These are phyloP conservation scores for Globisporangium rhizosaccharum DNA, from an alignment of 352 stramenopile genomes.

Conservation along the genomic window DNA sequence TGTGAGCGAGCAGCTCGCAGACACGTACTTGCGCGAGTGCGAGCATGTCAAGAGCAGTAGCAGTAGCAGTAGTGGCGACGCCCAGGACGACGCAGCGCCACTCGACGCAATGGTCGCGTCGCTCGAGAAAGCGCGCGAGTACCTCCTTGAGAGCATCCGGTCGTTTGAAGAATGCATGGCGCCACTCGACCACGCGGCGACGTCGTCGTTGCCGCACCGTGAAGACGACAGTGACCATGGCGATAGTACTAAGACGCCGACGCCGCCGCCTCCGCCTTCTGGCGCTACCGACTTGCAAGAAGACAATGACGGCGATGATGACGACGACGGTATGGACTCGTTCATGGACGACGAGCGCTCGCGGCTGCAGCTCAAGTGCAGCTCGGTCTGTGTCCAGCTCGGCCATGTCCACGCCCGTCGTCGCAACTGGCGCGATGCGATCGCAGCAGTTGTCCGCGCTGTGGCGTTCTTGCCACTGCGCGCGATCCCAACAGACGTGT, in stretches of 20 bases:
- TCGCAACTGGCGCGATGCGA: constrained; percentile 29
- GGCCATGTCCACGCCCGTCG: constrained; percentile 31
- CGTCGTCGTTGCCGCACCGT: constrained; percentile 23
- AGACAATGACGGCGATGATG: constrained; percentile 22
- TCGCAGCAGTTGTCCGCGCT: constrained; percentile 41
- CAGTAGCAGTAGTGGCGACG: neutral
- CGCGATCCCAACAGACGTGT: constrained; percentile 27
- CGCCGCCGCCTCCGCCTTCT: neutral
- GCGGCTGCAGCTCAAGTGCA: constrained; percentile 71
- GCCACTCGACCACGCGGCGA: constrained; percentile 14
- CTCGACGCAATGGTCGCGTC: constrained; percentile 9
- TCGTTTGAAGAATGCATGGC: constrained; percentile 67
- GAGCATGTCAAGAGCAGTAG: constrained; percentile 13
- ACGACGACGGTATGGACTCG: constrained; percentile 34
- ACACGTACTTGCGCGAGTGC: constrained; percentile 74
- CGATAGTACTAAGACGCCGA: neutral
- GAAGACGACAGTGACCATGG: constrained; percentile 25
- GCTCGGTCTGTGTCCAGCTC: constrained; percentile 63
- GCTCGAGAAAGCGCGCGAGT: constrained; percentile 51
- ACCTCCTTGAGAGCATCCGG: constrained; percentile 63
- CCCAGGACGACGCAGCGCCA: constrained; percentile 8
- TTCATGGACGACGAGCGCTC: constrained; percentile 80
- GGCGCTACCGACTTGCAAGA: constrained; percentile 15
- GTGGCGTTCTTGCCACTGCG: constrained; percentile 34
- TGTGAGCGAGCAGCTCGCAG: constrained; percentile 73